Evolutionary conservation across 768 basidiomycete species (phyloP).

Genomic region (Cystofilobasidium macerans): DNA sequence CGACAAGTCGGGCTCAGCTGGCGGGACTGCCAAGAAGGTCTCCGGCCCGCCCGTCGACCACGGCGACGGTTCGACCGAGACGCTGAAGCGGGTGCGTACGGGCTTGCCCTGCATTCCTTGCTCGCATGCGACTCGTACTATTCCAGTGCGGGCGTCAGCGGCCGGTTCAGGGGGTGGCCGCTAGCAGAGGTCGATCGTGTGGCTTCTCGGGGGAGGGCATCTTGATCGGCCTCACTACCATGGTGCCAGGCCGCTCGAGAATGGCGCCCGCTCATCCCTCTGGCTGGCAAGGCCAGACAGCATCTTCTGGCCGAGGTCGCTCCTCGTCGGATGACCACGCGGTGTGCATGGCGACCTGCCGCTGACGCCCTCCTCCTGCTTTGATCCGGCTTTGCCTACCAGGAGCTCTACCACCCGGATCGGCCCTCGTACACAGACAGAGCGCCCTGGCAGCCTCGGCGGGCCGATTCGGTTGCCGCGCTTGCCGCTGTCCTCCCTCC

Average conservation of each 20-base stretch:
- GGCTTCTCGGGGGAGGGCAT: too few relatives aligned
- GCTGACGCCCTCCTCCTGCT: not conserved
- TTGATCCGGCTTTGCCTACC: not conserved
- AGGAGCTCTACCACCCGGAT: slow-evolving; percentile 22
- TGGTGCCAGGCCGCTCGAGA: too few relatives aligned
- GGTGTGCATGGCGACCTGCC: not conserved
- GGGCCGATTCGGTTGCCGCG: slow-evolving; percentile 2
- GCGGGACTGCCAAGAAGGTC: not conserved
- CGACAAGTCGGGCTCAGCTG: not conserved
- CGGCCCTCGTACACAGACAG: not conserved
- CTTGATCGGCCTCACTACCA: too few relatives aligned
- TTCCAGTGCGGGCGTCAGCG: not conserved
- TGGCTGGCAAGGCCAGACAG: too few relatives aligned
- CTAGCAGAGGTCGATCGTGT: too few relatives aligned
- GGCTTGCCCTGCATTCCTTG: not conserved
- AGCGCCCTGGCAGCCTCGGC: slow-evolving; percentile 3
- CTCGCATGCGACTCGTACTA: not conserved
- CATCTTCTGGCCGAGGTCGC: too few relatives aligned
- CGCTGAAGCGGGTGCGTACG: slow-evolving; percentile 12
- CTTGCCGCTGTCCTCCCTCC: slow-evolving; percentile 14
- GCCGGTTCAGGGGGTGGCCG: too few relatives aligned
- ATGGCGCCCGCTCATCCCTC: too few relatives aligned
- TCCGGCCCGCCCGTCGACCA: not conserved
- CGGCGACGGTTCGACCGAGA: slow-evolving; percentile 14
- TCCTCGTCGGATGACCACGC: not conserved